Percentiles rank a stretch among this genome's conserved stretches.
Conservation (phyloP, 495 filamentous ascomycete genomes). For the Polyplosphaeria fusca region DNA sequence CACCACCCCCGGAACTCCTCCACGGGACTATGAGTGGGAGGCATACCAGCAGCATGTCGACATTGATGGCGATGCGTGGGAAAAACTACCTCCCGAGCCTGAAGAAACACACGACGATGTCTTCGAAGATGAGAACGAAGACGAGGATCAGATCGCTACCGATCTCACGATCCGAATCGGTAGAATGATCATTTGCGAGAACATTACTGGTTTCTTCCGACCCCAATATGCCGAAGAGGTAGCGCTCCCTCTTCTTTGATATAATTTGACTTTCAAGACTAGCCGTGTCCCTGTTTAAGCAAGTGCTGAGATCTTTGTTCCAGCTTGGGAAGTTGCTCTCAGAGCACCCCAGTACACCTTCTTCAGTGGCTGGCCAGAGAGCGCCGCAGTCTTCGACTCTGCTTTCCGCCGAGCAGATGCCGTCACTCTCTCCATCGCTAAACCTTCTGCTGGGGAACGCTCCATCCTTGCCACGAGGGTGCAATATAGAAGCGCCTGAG, state of each 20-base stretch:
- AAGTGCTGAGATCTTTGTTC: slow-evolving; percentile 13
- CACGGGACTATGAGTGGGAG: slow-evolving; percentile 35
- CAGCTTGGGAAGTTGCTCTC: slow-evolving; percentile 33
- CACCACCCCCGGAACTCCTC: slow-evolving; percentile 32
- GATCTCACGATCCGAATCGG: slow-evolving; percentile 33
- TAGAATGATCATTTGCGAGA: slow-evolving; percentile 33
- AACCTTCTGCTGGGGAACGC: slow-evolving; percentile 24
- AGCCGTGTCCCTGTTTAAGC: not conserved
- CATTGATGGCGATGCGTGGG: slow-evolving; percentile 32
- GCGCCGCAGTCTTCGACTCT: slow-evolving; percentile 29
- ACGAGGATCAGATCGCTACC: slow-evolving; percentile 28
- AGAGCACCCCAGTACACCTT: slow-evolving; percentile 13
- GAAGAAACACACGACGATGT: slow-evolving; percentile 32
- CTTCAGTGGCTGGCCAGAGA: slow-evolving; percentile 23
- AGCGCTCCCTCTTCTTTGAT: not conserved
- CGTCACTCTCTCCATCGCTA: slow-evolving; percentile 28
- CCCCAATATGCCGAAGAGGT: slow-evolving; percentile 36
- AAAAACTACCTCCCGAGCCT: slow-evolving; percentile 28
- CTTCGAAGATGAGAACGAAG: slow-evolving; percentile 32
- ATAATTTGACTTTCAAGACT: not conserved
- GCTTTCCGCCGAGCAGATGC: slow-evolving; percentile 30
- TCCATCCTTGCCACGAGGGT: not conserved
- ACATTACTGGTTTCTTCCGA: slow-evolving; percentile 30
- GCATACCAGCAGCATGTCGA: slow-evolving; percentile 34
- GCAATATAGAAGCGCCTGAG: slow-evolving; percentile 12